These are phyloP conservation scores for Gastrodia elata DNA, from an alignment of 106 monocot species.

Conservation along the genomic window DNA sequence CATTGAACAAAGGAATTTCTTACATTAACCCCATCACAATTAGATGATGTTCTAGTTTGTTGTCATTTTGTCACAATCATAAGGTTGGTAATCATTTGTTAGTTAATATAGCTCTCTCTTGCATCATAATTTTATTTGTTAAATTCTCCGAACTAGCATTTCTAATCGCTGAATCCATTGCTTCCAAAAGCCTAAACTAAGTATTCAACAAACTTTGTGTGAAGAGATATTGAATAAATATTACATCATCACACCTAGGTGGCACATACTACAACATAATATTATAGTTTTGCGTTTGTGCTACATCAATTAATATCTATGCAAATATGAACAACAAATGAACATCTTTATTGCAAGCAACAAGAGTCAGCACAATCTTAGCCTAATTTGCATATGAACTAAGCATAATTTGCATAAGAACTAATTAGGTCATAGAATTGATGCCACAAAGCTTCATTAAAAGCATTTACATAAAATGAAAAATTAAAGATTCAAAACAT, in stretches of 20 bases:
- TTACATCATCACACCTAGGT: neutral
- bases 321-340: neutral
- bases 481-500: neutral
- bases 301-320: neutral
- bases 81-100: neutral
- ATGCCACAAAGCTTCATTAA: neutral
- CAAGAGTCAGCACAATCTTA: too few species aligned
- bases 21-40: neutral
- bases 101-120: neutral
- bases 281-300: neutral
- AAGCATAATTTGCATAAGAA: neutral
- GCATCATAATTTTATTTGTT: neutral
- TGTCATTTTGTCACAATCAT: neutral
- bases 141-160: neutral
- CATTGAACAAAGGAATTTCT: too few species aligned
- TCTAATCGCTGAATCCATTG: neutral
- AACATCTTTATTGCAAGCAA: too few species aligned
- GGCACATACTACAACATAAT: neutral
- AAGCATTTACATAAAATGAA: neutral
- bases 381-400: neutral
- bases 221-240: neutral
- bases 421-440: neutral
- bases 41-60: neutral
- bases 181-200: neutral
- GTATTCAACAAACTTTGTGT: neutral